A percentile compares a stretch with the other conserved stretches of the same genome.
Conservation (phyloP, 2,329 filamentous ascomycete species). For the Whalleya microplaca region DNA sequence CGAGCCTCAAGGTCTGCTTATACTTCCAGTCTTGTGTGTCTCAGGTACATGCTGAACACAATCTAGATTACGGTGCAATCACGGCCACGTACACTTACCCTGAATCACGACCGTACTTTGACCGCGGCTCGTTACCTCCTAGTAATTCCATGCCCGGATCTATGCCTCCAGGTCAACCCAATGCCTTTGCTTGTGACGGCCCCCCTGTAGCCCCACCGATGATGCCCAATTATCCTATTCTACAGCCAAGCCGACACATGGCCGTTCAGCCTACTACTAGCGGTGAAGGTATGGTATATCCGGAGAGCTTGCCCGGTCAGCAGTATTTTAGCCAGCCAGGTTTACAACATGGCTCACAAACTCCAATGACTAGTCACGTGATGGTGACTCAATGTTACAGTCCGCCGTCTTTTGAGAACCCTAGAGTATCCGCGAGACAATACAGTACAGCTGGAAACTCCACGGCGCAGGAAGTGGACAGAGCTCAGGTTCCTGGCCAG, state of each 20-base stretch:
- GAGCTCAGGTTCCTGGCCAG: constrained; percentile 19
- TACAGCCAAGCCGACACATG: constrained; percentile 41
- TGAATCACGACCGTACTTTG: constrained; percentile 30
- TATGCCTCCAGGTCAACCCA: constrained; percentile 31
- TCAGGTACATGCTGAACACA: constrained; percentile 29
- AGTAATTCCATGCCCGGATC: constrained; percentile 30
- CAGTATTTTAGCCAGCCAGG: constrained; percentile 31
- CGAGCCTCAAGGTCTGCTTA: constrained; percentile 41
- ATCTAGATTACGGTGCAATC: constrained; percentile 33
- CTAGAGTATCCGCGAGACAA: constrained; percentile 16
- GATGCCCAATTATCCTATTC: constrained; percentile 41
- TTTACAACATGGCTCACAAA: constrained; percentile 26
- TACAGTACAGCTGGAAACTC: constrained; percentile 21
- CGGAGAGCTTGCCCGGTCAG: constrained; percentile 28
- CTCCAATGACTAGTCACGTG: constrained; percentile 26
- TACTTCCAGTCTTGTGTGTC: constrained; percentile 8
- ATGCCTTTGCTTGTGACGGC: constrained; percentile 37
- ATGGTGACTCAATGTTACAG: constrained; percentile 23
- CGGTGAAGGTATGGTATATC: constrained; percentile 48
- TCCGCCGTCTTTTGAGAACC: constrained; percentile 15
- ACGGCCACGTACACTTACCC: constrained; percentile 32
- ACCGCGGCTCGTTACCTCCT: constrained; percentile 29
- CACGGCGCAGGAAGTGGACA: constrained; percentile 24
- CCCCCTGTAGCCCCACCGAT: constrained; percentile 34
- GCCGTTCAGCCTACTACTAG: constrained; percentile 37